Conservation (phyloP, 2,329 filamentous ascomycete species). For the Rhynchosporium secalis region DNA sequence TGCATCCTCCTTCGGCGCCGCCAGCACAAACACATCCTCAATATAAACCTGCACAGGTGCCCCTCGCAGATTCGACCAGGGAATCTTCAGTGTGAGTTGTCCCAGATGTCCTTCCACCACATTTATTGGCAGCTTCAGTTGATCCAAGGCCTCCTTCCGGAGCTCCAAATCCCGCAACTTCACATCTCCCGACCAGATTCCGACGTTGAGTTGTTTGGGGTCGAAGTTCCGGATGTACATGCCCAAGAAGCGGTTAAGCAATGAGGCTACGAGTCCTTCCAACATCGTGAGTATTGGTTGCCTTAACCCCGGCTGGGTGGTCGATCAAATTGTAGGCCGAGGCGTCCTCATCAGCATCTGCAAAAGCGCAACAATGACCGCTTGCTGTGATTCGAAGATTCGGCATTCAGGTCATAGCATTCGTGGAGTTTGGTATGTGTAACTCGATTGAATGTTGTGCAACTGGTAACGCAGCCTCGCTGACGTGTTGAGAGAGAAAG, state of each 20-base stretch:
- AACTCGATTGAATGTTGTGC: background rate
- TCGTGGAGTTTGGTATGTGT: conserved; percentile 12
- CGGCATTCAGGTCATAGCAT: conserved; percentile 28
- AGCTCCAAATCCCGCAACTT: conserved; percentile 92
- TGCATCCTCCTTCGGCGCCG: conserved; percentile 92
- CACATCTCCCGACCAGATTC: conserved; percentile 98
- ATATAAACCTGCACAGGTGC: conserved; percentile 94
- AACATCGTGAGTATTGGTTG: conserved; percentile 72
- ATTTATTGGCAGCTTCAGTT: conserved; percentile 94
- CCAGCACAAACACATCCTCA: conserved; percentile 93
- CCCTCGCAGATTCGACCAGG: conserved; percentile 94
- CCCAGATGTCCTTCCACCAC: conserved; percentile 94
- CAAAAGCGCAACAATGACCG: conserved; percentile 7
- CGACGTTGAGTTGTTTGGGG: conserved; percentile 94
- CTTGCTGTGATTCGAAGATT: background rate
- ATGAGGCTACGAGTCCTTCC: conserved; percentile 91
- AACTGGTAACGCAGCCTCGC: conserved; percentile 11
- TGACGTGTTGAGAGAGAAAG: conserved; percentile 13
- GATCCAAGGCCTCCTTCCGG: conserved; percentile 91
- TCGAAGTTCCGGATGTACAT: conserved; percentile 99
- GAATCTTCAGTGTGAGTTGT: conserved; percentile 87
- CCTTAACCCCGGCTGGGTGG: conserved; percentile 72
- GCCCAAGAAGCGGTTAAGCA: conserved; percentile 98
- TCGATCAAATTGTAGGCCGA: conserved; percentile 22
- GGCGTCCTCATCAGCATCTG: conserved; percentile 31